These are phyloP conservation scores for Edaphochlamys debaryana DNA, from an alignment of 139 green algal genomes.

Conservation along the genomic window DNA sequence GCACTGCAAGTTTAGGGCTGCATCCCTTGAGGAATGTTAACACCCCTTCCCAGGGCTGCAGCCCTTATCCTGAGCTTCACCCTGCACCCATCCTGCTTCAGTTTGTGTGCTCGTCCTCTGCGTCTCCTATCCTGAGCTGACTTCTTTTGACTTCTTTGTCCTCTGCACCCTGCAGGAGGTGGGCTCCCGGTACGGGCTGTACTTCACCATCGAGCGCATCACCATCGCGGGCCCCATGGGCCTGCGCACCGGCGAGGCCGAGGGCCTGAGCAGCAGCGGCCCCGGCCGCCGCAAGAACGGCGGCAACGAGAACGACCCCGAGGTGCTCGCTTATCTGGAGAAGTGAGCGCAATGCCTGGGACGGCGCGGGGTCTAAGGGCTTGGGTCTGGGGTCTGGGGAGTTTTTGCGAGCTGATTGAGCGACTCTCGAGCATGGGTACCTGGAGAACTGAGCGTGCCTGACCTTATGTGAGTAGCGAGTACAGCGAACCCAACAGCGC, in stretches of 20 bases:
- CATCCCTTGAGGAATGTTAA: too few relatives aligned
- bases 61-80: not conserved
- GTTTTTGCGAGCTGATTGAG: too few relatives aligned
- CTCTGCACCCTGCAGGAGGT: slow-evolving; percentile 50
- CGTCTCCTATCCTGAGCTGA: too few relatives aligned
- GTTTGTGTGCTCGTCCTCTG: too few relatives aligned
- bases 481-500: too few relatives aligned
- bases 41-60: too few relatives aligned
- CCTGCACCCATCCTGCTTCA: not conserved
- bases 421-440: too few relatives aligned
- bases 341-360: not conserved
- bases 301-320: not conserved
- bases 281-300: not conserved
- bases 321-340: slow-evolving; percentile 26
- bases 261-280: not conserved
- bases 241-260: not conserved
- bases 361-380: too few relatives aligned
- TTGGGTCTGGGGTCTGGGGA: too few relatives aligned
- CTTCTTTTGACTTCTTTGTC: too few relatives aligned
- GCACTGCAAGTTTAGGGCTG: not conserved
- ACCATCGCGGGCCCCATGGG: not conserved
- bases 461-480: too few relatives aligned
- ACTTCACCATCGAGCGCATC: slow-evolving; percentile 38
- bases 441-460: too few relatives aligned
- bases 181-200: slow-evolving; percentile 28